Base-by-base conservation (phyloP, 352 stramenopile genomes). In the Globisporangium megalacanthum region DNA sequence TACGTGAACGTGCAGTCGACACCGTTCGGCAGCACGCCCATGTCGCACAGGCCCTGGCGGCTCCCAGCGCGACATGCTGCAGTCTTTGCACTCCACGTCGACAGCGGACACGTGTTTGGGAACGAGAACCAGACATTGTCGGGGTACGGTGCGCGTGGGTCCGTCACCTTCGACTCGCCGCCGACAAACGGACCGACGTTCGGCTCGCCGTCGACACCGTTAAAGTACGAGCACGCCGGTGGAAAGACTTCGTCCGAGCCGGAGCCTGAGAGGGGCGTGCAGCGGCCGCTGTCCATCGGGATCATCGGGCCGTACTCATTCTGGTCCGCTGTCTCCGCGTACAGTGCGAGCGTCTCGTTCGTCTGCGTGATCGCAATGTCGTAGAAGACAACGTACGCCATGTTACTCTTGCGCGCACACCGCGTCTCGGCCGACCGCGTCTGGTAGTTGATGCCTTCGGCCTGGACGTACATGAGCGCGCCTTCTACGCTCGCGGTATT, bases 381-480 rank as follows among this genome's bases (percentile, higher is more conserved):
- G 63, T 92, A 92, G 64, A 92, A 89, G n/a, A 88, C 77, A 37
- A 92, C 70, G 49, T 82, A 83, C 10, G 65, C 61, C 64, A 87
- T 85, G 17, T 60, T 62, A 54, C 69, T 76, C 66, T 88, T 88
- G 45, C 82, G 79, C 22, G 46, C 31, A 65, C 86, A 95, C 11
- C 69, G 73, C 39, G 71, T 65, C 46, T 81, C 70, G 3, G 64
- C 65, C n/a, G 65, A 71, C 49, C 82, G 79, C 46, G 79, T 81
- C 45, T 75, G 66, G 66, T 87, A 81, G 71, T 95, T 92, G 69
- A 95, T 92, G 42, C 79, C 70, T 58, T 95, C 86, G 6, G 83
- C 80, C 63, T 94, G 83, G 35, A 95, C 78, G 68, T 92, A 95
- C 82, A 93, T 94, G 41, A 95, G 79, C 37, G 83, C 74, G 15